These are phyloP conservation scores for Solanum boliviense DNA, from an alignment of 257 asterid genomes.

Conservation along the genomic window DNA sequence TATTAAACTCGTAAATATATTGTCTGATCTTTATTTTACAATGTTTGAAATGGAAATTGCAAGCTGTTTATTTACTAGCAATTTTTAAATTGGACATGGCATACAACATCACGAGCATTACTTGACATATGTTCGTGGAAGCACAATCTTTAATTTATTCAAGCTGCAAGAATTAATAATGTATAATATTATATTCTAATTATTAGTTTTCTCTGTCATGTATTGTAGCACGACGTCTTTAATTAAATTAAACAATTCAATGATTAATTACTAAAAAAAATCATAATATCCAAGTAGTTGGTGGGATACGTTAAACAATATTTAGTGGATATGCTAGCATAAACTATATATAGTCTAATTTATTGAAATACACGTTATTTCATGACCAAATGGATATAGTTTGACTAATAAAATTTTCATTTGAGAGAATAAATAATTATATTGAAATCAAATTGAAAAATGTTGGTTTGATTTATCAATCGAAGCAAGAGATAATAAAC, in stretches of 20 bases:
- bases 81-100: slow-evolving; percentile 2
- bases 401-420: not conserved
- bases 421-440: not conserved
- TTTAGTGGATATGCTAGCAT: not conserved
- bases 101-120: slow-evolving; percentile 15
- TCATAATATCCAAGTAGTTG: not conserved
- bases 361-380: not conserved
- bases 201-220: not conserved
- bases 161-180: not conserved
- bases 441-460: not conserved
- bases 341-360: not conserved
- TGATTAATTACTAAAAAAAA: not conserved
- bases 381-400: not conserved
- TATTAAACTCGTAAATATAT: not conserved
- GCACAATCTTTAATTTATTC: slow-evolving; percentile 6
- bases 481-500: not conserved
- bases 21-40: not conserved
- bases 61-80: not conserved
- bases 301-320: not conserved
- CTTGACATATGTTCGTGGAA: slow-evolving; percentile 19
- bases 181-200: not conserved
- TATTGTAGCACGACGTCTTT: not conserved
- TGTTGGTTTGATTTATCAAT: not conserved
- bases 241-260: not conserved
- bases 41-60: not conserved